phyloP scores from a whole-genome alignment of 805 yeast genomes.

The Cyberlindnera nakhonratchasimensis region DNA sequence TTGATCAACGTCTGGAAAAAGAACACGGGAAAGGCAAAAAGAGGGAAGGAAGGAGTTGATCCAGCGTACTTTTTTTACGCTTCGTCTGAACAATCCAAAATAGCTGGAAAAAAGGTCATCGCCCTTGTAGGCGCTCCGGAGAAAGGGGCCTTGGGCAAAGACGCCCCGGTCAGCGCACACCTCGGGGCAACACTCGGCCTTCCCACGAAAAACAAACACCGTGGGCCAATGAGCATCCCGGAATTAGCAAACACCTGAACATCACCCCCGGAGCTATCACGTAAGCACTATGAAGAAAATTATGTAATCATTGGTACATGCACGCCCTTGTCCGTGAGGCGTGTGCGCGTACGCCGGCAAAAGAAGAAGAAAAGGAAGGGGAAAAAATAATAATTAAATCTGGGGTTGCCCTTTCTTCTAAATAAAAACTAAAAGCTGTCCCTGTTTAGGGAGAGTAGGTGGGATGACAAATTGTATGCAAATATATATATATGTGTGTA shows the following conservation, averaged over 20 bases:
- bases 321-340: too few relatives aligned
- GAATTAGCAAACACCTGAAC: slow-evolving; percentile 21
- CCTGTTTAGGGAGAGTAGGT: too few relatives aligned
- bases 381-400: too few relatives aligned
- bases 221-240: slow-evolving; percentile 17
- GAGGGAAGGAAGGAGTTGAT: slow-evolving; percentile 4
- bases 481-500: too few relatives aligned
- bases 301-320: slow-evolving; percentile 10
- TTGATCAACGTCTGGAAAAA: neutral
- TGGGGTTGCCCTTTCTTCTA: too few relatives aligned
- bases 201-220: slow-evolving; percentile 5
- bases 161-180: slow-evolving; percentile 14
- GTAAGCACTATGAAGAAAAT: slow-evolving; percentile 1
- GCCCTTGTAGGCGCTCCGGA: too few relatives aligned
- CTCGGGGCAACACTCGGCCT: slow-evolving; percentile 19
- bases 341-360: too few relatives aligned
- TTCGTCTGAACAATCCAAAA: neutral
- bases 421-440: too few relatives aligned
- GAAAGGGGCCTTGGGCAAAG: neutral
- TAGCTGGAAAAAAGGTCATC: neutral
- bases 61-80: neutral
- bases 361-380: too few relatives aligned
- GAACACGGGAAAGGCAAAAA: neutral
- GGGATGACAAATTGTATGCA: too few relatives aligned
- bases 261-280: slow-evolving; percentile 12